A percentile compares a stretch with the other conserved stretches of the same genome.
phyloP scores from a whole-genome alignment of 352 stramenopile genomes.

The Pythium myriotylum region DNA sequence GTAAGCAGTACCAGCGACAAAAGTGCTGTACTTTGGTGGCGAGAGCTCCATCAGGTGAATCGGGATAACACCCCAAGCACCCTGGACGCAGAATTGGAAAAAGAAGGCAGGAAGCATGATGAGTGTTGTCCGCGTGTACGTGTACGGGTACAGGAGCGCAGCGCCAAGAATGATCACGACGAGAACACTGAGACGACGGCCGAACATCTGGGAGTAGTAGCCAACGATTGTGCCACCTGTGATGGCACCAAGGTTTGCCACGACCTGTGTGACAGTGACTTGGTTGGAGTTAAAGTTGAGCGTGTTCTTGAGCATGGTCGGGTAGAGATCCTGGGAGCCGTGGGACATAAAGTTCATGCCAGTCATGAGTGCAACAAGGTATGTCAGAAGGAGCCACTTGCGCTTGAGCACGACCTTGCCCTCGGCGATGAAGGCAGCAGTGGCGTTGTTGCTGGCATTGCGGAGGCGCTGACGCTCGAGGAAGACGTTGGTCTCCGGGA shows the following conservation, averaged over 20 bases:
- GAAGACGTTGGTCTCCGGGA: constrained; percentile 32
- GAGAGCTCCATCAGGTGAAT: constrained; percentile 65
- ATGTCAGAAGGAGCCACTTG: constrained; percentile 47
- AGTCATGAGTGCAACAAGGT: constrained; percentile 47
- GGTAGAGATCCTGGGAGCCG: constrained; percentile 55
- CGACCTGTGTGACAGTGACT: constrained; percentile 54
- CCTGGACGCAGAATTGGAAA: constrained; percentile 53
- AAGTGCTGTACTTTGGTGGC: constrained; percentile 49
- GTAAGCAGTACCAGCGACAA: constrained; percentile 53
- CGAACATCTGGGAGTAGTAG: constrained; percentile 63
- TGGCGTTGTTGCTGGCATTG: constrained; percentile 31
- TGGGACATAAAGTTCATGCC: constrained; percentile 55
- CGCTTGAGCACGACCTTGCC: constrained; percentile 44
- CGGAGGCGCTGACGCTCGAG: constrained; percentile 18
- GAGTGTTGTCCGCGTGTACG: constrained; percentile 26
- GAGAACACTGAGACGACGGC: constrained; percentile 50
- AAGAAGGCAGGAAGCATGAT: constrained; percentile 47
- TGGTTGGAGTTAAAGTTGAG: constrained; percentile 48
- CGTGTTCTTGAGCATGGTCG: constrained; percentile 57
- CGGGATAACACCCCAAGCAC: constrained; percentile 56
- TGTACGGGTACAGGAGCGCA: constrained; percentile 55
- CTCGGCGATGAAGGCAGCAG: constrained; percentile 39
- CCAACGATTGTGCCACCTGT: constrained; percentile 44
- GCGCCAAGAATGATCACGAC: constrained; percentile 34
- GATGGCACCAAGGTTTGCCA: constrained; percentile 55